phyloP scores from a whole-genome alignment of 2,329 filamentous ascomycete species.

The Diplodia seriata region DNA sequence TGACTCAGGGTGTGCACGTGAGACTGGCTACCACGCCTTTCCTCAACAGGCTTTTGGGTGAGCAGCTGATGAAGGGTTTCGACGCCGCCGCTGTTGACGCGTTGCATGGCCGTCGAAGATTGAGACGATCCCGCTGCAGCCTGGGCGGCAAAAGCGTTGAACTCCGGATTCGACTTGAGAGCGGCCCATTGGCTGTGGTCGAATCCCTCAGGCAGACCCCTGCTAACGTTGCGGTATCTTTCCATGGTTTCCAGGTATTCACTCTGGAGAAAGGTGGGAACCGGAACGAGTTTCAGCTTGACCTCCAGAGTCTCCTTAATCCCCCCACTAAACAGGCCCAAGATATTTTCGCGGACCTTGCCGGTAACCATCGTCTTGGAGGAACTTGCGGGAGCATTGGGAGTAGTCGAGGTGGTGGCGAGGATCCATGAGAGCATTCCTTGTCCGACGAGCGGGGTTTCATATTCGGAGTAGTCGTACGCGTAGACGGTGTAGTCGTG shows the following conservation, averaged over 20 bases:
- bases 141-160: conserved; percentile 35
- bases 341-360: conserved; percentile 83
- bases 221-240: conserved; percentile 65
- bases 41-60: conserved; percentile 42
- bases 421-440: conserved; percentile 91
- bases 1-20: conserved; percentile 38
- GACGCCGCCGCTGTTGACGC: conserved; percentile 41
- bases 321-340: conserved; percentile 83
- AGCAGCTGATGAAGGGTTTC: conserved; percentile 50
- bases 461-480: conserved; percentile 93
- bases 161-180: conserved; percentile 70
- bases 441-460: conserved; percentile 91
- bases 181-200: conserved; percentile 80
- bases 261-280: conserved; percentile 68
- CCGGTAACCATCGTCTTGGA: conserved; percentile 82
- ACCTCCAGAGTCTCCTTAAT: conserved; percentile 91
- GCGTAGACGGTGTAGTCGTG: conserved; percentile 96
- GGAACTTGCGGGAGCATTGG: conserved; percentile 63
- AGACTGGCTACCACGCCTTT: conserved; percentile 40
- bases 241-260: conserved; percentile 68
- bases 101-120: conserved; percentile 35
- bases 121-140: conserved; percentile 36
- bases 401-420: conserved; percentile 63
- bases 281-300: conserved; percentile 82
- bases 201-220: conserved; percentile 64